phyloP scores from a whole-genome alignment of 257 asterid species.

The Linderniella brevidens region DNA sequence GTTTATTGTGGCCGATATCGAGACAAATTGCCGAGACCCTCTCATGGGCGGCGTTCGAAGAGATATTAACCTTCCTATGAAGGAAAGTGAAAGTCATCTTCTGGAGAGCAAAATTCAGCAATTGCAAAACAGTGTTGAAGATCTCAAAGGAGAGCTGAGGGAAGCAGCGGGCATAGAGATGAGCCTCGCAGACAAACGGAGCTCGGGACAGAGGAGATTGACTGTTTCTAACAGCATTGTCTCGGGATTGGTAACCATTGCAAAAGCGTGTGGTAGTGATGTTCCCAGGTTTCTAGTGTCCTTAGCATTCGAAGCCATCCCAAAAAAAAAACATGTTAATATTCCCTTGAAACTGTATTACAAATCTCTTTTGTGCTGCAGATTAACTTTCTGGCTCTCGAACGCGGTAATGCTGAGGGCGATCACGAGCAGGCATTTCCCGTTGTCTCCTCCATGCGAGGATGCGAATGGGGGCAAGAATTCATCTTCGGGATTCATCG shows the following conservation, averaged over 20 bases:
- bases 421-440: slow-evolving; percentile 14
- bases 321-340: background rate
- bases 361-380: slow-evolving; percentile 11
- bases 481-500: slow-evolving; percentile 22
- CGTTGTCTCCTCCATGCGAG: slow-evolving; percentile 15
- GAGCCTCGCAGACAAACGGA: slow-evolving; percentile 54
- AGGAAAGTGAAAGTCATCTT: too few relatives aligned
- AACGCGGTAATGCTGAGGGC: slow-evolving; percentile 45
- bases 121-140: slow-evolving; percentile 29
- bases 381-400: slow-evolving; percentile 70
- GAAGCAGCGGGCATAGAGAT: slow-evolving; percentile 66
- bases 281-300: slow-evolving; percentile 44
- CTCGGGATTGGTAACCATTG: slow-evolving; percentile 48
- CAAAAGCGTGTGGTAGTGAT: slow-evolving; percentile 72
- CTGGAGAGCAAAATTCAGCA: slow-evolving; percentile 29
- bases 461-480: slow-evolving; percentile 20
- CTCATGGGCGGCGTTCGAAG: slow-evolving; percentile 15
- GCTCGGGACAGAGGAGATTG: slow-evolving; percentile 25
- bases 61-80: slow-evolving; percentile 18
- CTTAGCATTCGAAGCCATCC: slow-evolving; percentile 1
- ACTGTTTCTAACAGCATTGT: slow-evolving; percentile 43
- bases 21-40: slow-evolving; percentile 5
- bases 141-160: slow-evolving; percentile 44
- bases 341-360: background rate
- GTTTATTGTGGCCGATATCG: slow-evolving; percentile 9